These are phyloP conservation scores for Tolypocladium endophyticum DNA, from an alignment of 2,329 filamentous ascomycete species.

Conservation along the genomic window DNA sequence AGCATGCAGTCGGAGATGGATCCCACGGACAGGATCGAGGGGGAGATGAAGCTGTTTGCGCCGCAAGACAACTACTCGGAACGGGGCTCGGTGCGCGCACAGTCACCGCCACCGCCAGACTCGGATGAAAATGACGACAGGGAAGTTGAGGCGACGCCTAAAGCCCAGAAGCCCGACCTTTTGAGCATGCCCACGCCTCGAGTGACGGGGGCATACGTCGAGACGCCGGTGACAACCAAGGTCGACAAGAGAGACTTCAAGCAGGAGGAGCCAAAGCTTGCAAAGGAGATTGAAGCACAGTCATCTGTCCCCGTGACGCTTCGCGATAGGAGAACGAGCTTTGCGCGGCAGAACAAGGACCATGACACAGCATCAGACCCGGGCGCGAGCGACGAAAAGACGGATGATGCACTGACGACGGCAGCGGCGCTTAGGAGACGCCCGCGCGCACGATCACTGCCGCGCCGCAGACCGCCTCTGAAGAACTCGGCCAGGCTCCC, in stretches of 20 bases:
- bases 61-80: conserved; percentile 45
- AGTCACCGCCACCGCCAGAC: conserved; percentile 27
- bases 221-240: conserved; percentile 40
- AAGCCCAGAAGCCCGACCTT: conserved; percentile 31
- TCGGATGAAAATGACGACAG: conserved; percentile 21
- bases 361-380: conserved; percentile 22
- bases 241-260: conserved; percentile 19
- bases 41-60: conserved; percentile 46
- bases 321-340: conserved; percentile 14
- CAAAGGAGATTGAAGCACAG: conserved; percentile 2
- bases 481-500: conserved; percentile 43
- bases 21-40: conserved; percentile 45
- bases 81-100: conserved; percentile 39
- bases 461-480: conserved; percentile 33
- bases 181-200: conserved; percentile 41
- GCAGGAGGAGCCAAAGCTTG: conserved; percentile 6
- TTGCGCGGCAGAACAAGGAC: conserved; percentile 12
- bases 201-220: conserved; percentile 45
- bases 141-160: conserved; percentile 35
- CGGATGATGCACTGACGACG: conserved; percentile 5
- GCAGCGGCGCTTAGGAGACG: conserved; percentile 15
- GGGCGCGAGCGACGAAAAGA: conserved; percentile 14
- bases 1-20: conserved; percentile 42
- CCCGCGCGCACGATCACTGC: conserved; percentile 24
- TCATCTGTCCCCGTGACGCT: conserved; percentile 10